Evolutionary conservation across 345 rosid species (phyloP), one percentile per base, ranked within the genome.

Genomic region (Rhodamnia rubescens): DNA sequence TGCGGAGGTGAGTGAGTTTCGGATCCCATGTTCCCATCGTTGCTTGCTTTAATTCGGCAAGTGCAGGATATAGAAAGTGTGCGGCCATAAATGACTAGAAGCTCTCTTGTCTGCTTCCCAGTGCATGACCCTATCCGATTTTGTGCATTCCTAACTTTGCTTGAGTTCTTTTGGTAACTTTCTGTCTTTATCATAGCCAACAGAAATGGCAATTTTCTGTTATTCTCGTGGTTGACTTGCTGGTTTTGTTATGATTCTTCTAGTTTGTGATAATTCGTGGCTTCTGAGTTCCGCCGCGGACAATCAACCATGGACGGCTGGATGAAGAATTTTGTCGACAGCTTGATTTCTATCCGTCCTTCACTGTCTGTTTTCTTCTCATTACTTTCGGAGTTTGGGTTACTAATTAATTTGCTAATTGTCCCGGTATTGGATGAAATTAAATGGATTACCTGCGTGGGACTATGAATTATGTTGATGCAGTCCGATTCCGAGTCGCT

Each of bases 1-100:
- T 7, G 74, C 83, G 32, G 94, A 92, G 95, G 94, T 90, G n/a
- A n/a, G n/a, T n/a, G 44, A 69, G 47, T 82, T 52, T 54, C 26
- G 40, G 58, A 54, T 42, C 12, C 44, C 61, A n/a, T 7, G 53
- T 58, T 29, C 36, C 26, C 57, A 32, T 24, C 0, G 58, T 27
- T 82, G 59, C 42, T 13, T 47, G 24, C 78, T 32, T 69, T 69
- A 21, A 32, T 69, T 32, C 12, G 78, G 44, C 0, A 16, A 16
- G 20, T 1, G 78, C 12, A 32, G 44, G 44, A 64, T 32, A 32
- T 32, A 7, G 0, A 4, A 15, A 61, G 44, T 0, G 12, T 32
- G 75, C 8, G 11, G 44, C 78, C 8, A 69, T 8, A 69, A 8
- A 61, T 61, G 74, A 29, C 42, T 7, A 15, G 29, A 61, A 1